A percentile compares a stretch with the other conserved stretches of the same genome.
phyloP scores from a whole-genome alignment of 306 rosid species.

The Dicorynia guianensis region DNA sequence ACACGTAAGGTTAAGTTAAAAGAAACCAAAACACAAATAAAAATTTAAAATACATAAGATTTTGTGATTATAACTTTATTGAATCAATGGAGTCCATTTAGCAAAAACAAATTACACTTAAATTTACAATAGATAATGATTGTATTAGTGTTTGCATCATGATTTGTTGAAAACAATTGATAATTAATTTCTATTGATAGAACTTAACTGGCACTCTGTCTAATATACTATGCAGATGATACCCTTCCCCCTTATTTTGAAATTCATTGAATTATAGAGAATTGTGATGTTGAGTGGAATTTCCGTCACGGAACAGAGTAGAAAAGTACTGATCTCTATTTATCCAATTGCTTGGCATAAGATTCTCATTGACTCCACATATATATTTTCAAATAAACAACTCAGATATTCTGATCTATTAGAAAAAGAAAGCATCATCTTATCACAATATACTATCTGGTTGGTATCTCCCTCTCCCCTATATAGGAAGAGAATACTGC shows the following conservation, averaged over 20 bases:
- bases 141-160: too few relatives aligned
- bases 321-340: slow-evolving; percentile 23
- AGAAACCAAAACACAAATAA: too few relatives aligned
- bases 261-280: slow-evolving; percentile 22
- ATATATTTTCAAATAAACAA: slow-evolving; percentile 32
- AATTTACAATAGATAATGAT: too few relatives aligned
- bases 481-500: slow-evolving; percentile 42
- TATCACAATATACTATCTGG: background rate
- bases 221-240: slow-evolving; percentile 13
- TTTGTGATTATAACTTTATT: slow-evolving; percentile 12
- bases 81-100: background rate
- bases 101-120: too few relatives aligned
- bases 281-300: slow-evolving; percentile 29
- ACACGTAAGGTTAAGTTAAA: too few relatives aligned
- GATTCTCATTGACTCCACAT: slow-evolving; percentile 50
- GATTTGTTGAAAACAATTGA: too few relatives aligned
- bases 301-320: slow-evolving; percentile 23
- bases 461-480: background rate
- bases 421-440: slow-evolving; percentile 37
- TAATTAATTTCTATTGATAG: background rate
- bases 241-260: slow-evolving; percentile 18
- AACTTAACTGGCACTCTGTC: slow-evolving; percentile 1
- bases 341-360: slow-evolving; percentile 44
- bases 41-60: background rate
- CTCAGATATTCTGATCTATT: slow-evolving; percentile 43